Conservation (phyloP, 192 early-diverging fungal species). For the Jimgerdemannia flammicorona region DNA sequence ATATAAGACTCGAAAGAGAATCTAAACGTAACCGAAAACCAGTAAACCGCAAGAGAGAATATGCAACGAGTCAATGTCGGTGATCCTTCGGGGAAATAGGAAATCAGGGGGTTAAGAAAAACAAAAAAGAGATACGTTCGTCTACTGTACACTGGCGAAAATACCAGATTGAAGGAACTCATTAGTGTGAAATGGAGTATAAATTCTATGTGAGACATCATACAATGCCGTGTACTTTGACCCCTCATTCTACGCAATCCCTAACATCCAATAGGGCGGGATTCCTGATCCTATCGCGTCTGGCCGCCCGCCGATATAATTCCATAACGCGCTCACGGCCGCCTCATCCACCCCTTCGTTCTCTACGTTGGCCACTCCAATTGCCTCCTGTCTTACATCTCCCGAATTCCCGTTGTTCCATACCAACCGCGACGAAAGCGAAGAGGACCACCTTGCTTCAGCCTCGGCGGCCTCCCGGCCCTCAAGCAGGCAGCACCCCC, state of each 20-base stretch:
- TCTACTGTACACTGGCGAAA: too few species aligned
- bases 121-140: too few species aligned
- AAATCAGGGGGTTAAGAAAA: too few species aligned
- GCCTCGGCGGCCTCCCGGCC: constrained; percentile 8
- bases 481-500: constrained; percentile 7
- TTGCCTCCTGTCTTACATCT: constrained; percentile 25
- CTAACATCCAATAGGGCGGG: constrained; percentile 54
- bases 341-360: not conserved
- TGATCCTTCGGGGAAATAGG: too few species aligned
- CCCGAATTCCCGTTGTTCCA: constrained; percentile 24
- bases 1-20: too few species aligned
- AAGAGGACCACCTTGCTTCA: constrained; percentile 15
- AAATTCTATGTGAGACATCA: too few species aligned
- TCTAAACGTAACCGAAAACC: too few species aligned
- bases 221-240: too few species aligned
- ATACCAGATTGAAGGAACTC: too few species aligned
- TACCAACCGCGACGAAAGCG: constrained; percentile 3
- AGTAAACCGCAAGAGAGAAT: too few species aligned
- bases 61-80: too few species aligned
- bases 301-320: constrained; percentile 3
- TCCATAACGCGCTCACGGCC: constrained; percentile 24
- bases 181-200: too few species aligned
- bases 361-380: constrained; percentile 23
- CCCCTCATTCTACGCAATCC: constrained; percentile 1
- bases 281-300: constrained; percentile 22